A percentile compares a stretch with the other conserved stretches of the same genome.
phyloP scores from a whole-genome alignment of 177 flowering plant genomes.

The Vitis hybrid region DNA sequence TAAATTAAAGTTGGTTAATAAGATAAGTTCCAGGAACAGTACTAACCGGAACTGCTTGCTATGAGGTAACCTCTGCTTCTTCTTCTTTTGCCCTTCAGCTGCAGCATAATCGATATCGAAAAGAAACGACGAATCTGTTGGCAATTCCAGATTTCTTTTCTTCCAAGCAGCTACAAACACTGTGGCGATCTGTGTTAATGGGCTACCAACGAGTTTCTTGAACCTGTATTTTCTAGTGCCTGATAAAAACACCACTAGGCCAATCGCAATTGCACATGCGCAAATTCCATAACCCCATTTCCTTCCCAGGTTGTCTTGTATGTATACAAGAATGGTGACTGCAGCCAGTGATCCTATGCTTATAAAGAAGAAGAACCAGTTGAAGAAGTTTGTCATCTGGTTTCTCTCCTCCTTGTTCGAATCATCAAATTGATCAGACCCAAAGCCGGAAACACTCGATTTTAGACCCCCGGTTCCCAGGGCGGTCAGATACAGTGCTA shows the following conservation, averaged over 20 bases:
- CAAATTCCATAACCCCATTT: conserved; percentile 88
- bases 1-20: background rate
- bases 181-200: conserved; percentile 80
- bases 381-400: conserved; percentile 77
- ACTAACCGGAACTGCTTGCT: conserved; percentile 81
- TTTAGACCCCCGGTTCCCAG: conserved; percentile 95
- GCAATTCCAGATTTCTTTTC: conserved; percentile 58
- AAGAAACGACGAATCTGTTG: conserved; percentile 59
- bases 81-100: conserved; percentile 31
- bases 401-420: conserved; percentile 41
- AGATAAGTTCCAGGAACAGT: background rate
- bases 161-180: conserved; percentile 72
- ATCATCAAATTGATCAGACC: conserved; percentile 94
- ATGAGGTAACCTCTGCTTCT: conserved; percentile 73
- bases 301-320: conserved; percentile 83
- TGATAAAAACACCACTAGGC: conserved; percentile 52
- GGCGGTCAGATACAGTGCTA: conserved; percentile 81
- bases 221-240: conserved; percentile 83
- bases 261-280: conserved; percentile 61
- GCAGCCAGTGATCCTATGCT: conserved; percentile 78
- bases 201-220: conserved; percentile 89
- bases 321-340: conserved; percentile 85
- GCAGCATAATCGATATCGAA: conserved; percentile 37
- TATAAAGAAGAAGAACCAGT: conserved; percentile 94
- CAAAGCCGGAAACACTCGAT: conserved; percentile 92